Conservation (phyloP, 2,329 filamentous ascomycete species). For the Didymosphaeria variabile region DNA sequence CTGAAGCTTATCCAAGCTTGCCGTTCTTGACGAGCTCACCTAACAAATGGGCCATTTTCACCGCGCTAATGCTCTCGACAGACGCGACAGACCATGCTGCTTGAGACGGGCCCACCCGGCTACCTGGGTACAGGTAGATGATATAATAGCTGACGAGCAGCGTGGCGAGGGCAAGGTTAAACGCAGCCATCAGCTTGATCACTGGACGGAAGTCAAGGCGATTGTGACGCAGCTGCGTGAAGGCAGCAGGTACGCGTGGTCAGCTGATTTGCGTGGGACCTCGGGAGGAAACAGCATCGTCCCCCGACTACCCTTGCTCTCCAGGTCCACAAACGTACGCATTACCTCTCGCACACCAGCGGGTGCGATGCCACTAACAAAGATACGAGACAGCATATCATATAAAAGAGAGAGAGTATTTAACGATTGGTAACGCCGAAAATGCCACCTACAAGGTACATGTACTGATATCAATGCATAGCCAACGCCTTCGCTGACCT, state of each 20-base stretch:
- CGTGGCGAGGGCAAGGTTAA: not conserved
- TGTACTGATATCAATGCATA: constrained; percentile 10
- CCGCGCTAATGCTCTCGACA: not conserved
- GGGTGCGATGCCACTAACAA: not conserved
- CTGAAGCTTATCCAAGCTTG: not conserved
- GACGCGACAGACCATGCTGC: not conserved
- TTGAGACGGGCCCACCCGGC: not conserved
- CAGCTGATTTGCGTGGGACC: not conserved
- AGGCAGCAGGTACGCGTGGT: not conserved
- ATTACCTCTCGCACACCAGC: not conserved
- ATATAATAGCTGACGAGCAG: not conserved
- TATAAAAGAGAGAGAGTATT: not conserved
- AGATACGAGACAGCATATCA: not conserved
- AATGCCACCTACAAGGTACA: constrained; percentile 15
- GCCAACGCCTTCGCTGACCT: constrained; percentile 13
- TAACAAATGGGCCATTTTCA: not conserved
- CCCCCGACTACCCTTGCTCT: not conserved
- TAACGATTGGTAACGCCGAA: constrained; percentile 7
- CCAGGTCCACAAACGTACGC: not conserved
- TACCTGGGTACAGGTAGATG: not conserved
- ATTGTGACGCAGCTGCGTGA: not conserved
- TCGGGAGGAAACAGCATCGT: not conserved
- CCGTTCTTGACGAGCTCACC: not conserved
- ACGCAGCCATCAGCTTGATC: not conserved
- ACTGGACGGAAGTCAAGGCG: too few species aligned